These are phyloP conservation scores for Paramecium caudatum DNA, from an alignment of 73 alveolate species.

Conservation along the genomic window DNA sequence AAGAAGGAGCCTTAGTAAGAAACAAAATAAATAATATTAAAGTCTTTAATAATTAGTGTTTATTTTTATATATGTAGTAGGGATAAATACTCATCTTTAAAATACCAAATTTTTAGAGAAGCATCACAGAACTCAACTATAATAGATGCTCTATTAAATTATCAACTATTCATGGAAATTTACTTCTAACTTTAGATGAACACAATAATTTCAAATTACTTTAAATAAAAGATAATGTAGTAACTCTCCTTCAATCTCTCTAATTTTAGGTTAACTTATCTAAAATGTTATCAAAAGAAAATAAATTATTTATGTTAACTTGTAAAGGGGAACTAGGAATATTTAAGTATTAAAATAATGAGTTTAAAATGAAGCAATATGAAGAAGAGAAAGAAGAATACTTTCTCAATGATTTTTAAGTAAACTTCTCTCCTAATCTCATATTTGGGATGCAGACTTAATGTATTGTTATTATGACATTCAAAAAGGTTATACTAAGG, in stretches of 20 bases:
- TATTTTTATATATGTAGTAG: not conserved
- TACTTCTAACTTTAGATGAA: not conserved
- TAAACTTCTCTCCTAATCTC: not conserved
- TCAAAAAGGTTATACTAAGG: conserved; percentile 7
- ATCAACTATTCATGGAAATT: not conserved
- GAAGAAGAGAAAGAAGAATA: not conserved
- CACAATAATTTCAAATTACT: not conserved
- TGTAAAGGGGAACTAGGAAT: not conserved
- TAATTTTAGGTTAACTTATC: not conserved
- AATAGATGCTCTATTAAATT: not conserved
- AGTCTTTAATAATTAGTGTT: not conserved
- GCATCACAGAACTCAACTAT: conserved; percentile 4
- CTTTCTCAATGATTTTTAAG: conserved; percentile 2
- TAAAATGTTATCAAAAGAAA: not conserved
- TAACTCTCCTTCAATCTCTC: not conserved
- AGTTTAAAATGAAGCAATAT: not conserved
- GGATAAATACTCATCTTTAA: not conserved
- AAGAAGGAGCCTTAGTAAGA: conserved; percentile 20
- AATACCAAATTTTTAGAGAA: conserved; percentile 31
- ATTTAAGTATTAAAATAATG: conserved; percentile 5
- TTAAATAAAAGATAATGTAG: not conserved
- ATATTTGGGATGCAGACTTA: not conserved
- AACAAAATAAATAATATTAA: not conserved
- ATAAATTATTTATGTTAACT: not conserved
- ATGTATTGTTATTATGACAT: not conserved